phyloP scores from a whole-genome alignment of 2,329 filamentous ascomycete species.

The Fonsecaea monophora region DNA sequence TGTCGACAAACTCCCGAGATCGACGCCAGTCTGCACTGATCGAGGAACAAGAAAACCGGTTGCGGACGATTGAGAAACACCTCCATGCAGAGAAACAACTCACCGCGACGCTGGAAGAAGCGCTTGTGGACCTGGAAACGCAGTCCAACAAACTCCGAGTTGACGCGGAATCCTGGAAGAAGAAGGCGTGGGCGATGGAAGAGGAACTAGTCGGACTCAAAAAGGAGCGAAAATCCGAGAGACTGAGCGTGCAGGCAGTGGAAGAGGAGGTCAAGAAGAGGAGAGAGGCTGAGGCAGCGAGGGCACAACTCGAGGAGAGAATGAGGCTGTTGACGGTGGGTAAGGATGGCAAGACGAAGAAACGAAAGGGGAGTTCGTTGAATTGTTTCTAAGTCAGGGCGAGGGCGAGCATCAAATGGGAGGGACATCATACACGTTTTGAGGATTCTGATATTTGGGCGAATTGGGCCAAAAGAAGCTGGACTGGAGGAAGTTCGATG shows the following conservation, averaged over 20 bases:
- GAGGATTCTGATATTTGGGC: not conserved
- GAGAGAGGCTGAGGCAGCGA: slow-evolving; percentile 85
- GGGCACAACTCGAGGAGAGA: slow-evolving; percentile 87
- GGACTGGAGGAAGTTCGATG: not conserved
- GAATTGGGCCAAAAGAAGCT: not conserved
- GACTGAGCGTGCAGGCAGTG: slow-evolving; percentile 80
- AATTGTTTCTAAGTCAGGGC: slow-evolving; percentile 81
- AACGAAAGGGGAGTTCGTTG: slow-evolving; percentile 88
- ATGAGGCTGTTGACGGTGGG: slow-evolving; percentile 80
- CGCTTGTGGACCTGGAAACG: slow-evolving; percentile 88
- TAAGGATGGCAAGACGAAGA: slow-evolving; percentile 70
- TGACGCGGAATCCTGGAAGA: slow-evolving; percentile 89
- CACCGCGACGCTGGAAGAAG: slow-evolving; percentile 92
- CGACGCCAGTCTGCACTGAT: slow-evolving; percentile 70
- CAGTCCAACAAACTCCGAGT: slow-evolving; percentile 90
- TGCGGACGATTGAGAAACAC: slow-evolving; percentile 96
- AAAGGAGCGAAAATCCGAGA: slow-evolving; percentile 65
- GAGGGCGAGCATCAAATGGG: not conserved
- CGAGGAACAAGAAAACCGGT: slow-evolving; percentile 93
- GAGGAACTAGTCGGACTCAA: slow-evolving; percentile 61
- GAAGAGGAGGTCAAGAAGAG: slow-evolving; percentile 96
- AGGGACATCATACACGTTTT: not conserved
- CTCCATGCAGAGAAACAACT: slow-evolving; percentile 95
- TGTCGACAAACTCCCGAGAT: slow-evolving; percentile 32
- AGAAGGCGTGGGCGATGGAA: slow-evolving; percentile 79